Base-by-base conservation (phyloP, 1,284 basidiomycete genomes). In the Cryptococcus sp. region DNA sequence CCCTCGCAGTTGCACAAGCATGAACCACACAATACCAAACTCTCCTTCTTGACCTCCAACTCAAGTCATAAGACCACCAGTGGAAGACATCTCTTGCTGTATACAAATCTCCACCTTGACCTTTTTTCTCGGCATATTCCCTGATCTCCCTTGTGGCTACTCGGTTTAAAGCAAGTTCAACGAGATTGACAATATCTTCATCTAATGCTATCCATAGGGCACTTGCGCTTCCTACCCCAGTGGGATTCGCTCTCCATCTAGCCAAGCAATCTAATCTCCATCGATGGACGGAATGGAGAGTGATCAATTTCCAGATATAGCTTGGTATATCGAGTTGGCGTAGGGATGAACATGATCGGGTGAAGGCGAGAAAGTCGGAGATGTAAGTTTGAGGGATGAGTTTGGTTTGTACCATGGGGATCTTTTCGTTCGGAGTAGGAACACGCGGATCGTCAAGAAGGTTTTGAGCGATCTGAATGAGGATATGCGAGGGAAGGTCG, bases 1-100 rank as follows among this genome's bases (percentile, higher is more conserved):
- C 60, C 43, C 63, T 56, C 11, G 63, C 63, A 5, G 62, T 59
- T 5, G 63, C 62, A 30, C 57, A 58, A 38, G 55, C 63, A 36
- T 58, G 49, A 2, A 65, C 59, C 8, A 60, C 63, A 42, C 63
- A 61, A 31, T 52, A 48, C 65, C 65, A 67, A n/a, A 64, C 55
- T 36, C 62, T 58, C 35, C 63, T 37, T 34, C 59, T 55, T 5
- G 53, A 62, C 33, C 59, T 58, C 65, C 65, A 67, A 5, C 46
- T 46, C 5, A 49, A 31, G 23, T 47, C 46, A 47, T 57, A 63
- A 34, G 38, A 41, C 65, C 65, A 67, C 65, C 65, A 67, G 3
- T 44, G 11, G 50, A 50, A 64, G 2, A 67, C 55, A 50, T 67
- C 65, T 30, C 53, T 46, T 14, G 56, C 52, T 48, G 13, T n/a